phyloP scores from a whole-genome alignment of 2,329 filamentous ascomycete species.

The Cladosporium austrohemisphaericum region DNA sequence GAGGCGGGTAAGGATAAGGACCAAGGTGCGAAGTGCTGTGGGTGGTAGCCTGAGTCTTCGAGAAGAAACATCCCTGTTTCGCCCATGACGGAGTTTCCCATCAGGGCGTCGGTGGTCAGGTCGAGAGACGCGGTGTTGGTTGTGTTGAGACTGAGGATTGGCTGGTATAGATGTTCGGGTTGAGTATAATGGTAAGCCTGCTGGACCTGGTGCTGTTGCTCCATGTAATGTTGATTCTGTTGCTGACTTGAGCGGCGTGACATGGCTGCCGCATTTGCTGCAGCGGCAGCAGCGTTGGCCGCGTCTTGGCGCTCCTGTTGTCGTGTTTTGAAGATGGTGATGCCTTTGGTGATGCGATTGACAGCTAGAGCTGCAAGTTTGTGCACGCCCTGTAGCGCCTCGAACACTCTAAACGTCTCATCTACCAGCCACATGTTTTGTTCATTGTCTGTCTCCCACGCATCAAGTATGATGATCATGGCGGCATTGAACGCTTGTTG shows the following conservation, averaged over 20 bases:
- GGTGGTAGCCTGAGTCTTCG: constrained; percentile 44
- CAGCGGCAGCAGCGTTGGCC: constrained; percentile 7
- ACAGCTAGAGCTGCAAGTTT: constrained; percentile 45
- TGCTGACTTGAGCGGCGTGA: constrained; percentile 13
- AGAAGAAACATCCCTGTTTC: constrained; percentile 47
- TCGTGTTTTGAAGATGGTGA: constrained; percentile 25
- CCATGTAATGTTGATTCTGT: too few species aligned
- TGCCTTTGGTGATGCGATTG: constrained; percentile 34
- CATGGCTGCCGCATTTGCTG: constrained; percentile 17
- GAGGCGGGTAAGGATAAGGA: constrained; percentile 5
- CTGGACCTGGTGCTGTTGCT: neutral
- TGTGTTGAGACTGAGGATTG: constrained; percentile 3
- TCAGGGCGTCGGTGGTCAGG: constrained; percentile 37
- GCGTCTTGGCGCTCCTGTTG: constrained; percentile 17
- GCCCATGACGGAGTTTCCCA: constrained; percentile 47
- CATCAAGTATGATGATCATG: constrained; percentile 48
- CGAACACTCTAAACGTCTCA: constrained; percentile 41
- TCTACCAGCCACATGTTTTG: constrained; percentile 39
- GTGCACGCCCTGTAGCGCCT: constrained; percentile 43
- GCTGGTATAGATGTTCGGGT: constrained; percentile 20
- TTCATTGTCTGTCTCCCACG: constrained; percentile 40
- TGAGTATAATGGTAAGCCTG: constrained; percentile 5
- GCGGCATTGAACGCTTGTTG: constrained; percentile 50
- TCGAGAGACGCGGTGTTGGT: constrained; percentile 9
- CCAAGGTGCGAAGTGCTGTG: constrained; percentile 11